Percentiles rank a stretch among this genome's conserved stretches.
phyloP scores from a whole-genome alignment of 2,329 filamentous ascomycete genomes.

The Dothiorella sarmentorum region DNA sequence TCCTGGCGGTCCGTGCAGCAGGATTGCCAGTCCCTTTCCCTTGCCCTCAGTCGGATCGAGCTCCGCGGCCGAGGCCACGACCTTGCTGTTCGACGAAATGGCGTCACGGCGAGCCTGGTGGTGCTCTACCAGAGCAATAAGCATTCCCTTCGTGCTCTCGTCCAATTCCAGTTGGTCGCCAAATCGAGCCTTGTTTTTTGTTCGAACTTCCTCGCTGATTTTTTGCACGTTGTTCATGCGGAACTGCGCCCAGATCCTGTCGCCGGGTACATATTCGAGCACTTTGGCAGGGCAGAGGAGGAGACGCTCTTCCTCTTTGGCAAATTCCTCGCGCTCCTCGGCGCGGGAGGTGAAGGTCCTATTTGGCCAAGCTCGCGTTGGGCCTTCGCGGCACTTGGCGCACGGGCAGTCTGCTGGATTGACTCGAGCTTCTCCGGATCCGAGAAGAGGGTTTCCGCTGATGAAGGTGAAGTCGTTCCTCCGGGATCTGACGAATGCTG shows the following conservation, averaged over 20 bases:
- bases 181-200: not conserved
- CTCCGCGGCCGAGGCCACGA: too few species aligned
- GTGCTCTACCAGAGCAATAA: not conserved
- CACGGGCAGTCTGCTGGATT: constrained; percentile 9
- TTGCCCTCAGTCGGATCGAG: too few species aligned
- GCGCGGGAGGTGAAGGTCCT: not conserved
- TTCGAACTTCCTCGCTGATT: not conserved
- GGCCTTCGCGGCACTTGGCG: not conserved
- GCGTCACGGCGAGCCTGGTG: not conserved
- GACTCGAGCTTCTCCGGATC: not conserved
- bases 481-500: constrained; percentile 13
- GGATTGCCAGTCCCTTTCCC: constrained; percentile 48
- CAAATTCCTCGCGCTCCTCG: constrained; percentile 1
- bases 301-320: not conserved
- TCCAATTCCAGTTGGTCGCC: not conserved
- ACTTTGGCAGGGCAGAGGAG: constrained; percentile 14
- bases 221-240: not conserved
- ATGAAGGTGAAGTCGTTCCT: constrained; percentile 14
- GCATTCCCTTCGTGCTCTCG: not conserved
- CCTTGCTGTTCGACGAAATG: too few species aligned
- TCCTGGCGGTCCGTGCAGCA: constrained; percentile 48
- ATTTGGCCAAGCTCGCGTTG: not conserved
- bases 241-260: not conserved
- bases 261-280: constrained; percentile 12
- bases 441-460: constrained; percentile 7